Evolutionary conservation across 306 rosid species (phyloP).

Genomic region (Fragaria ananassa): DNA sequence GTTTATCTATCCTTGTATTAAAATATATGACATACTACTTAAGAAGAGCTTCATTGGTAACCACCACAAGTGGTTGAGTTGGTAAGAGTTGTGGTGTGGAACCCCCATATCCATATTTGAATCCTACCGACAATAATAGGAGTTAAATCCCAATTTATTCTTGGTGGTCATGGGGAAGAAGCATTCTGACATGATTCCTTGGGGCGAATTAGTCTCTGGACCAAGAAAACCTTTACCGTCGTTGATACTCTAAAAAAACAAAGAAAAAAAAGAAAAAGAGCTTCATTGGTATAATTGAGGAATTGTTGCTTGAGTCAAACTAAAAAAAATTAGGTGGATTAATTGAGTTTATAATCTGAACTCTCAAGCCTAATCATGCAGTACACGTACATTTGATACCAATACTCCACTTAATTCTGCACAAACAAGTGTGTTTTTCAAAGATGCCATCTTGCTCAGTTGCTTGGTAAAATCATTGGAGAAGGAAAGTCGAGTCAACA

Average conservation of each 20-base stretch:
- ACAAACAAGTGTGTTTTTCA: not conserved
- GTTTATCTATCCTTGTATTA: no score
- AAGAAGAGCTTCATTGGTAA: not conserved
- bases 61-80: no score
- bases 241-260: no score
- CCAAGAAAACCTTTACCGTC: no score
- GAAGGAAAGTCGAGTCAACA: not conserved
- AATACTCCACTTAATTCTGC: not conserved
- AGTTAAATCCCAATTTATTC: no score
- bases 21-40: no score
- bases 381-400: not conserved
- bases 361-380: not conserved
- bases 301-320: not conserved
- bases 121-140: rapidly evolving
- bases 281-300: not conserved
- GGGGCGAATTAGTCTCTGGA: no score
- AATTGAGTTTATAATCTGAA: not conserved
- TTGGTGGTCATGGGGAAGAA: no score
- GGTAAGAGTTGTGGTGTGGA: no score
- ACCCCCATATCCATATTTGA: no score
- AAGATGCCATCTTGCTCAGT: not conserved
- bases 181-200: no score
- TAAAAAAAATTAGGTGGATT: not conserved
- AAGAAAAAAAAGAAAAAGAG: no score
- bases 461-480: not conserved